Base-by-base conservation (phyloP, 495 filamentous ascomycete genomes). In the Neurospora terricola region DNA sequence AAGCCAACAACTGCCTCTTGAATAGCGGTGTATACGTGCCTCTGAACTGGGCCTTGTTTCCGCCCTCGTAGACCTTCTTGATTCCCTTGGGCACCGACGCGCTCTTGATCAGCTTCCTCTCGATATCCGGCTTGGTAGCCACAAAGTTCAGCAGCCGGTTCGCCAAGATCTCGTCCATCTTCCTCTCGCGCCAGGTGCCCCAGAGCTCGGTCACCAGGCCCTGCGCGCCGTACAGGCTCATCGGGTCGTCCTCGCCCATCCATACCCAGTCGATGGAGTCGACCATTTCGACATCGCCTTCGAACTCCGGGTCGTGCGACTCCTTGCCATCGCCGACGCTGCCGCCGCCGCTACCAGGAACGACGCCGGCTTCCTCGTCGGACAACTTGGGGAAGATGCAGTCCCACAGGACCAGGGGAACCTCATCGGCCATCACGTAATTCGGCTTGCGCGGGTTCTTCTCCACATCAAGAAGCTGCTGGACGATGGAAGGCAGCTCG, bases 371-470 rank as follows among this genome's bases (percentile, higher is more conserved):
- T 8, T 38, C 70, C n/a, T 72, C 73, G 21, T 73, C 73, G 9
- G 34, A 34, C 45, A 78, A 71, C 37, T 75, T 74, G 7, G 96
- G 94, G 81, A 97, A 99, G 12, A 94, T 85, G 79, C 94, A 97
- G 76, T 98, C 93, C 95, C 94, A 98, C 12, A 99, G 87, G 4
- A 99, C 95, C 14, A 99, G 85, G 0, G 96, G 94, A 27, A 89
- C 87, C 75, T 97, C 95, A 38, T 89, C 89, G 0, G 96, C 96
- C 90, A 99, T 97, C 69, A 91, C 87, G 82, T 98, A 99, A 18
- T 84, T 87, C 6, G 96, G 96, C 77, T 90, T 91, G 30, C 87
- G 78, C 11, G 93, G 93, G 74, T 90, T 88, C 70, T 87, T 87
- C 14, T 82, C 74, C 21, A 91, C 81, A 79, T 98, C 91, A 37